A percentile compares a stretch with the other conserved stretches of the same genome.
Evolutionary conservation across 2,329 filamentous ascomycete genomes (phyloP).

Genomic region (Mycosphaerella sp.): DNA sequence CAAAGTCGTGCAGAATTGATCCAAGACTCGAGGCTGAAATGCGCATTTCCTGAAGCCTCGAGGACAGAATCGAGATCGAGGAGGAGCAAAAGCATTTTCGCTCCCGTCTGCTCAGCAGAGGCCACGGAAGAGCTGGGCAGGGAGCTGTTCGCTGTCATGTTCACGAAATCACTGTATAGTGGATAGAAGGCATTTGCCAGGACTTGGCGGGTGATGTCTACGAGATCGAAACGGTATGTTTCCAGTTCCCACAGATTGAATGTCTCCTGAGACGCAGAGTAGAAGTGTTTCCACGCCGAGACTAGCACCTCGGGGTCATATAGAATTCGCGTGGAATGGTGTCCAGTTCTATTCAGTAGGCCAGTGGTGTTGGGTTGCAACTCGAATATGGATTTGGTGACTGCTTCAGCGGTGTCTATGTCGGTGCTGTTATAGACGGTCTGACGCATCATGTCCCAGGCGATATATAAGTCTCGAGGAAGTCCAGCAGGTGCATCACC

Average conservation of each 20-base stretch:
- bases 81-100: conserved; percentile 35
- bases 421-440: conserved; percentile 48
- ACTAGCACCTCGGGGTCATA: conserved; percentile 40
- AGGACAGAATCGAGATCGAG: conserved; percentile 40
- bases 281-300: conserved; percentile 35
- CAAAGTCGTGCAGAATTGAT: conserved; percentile 37
- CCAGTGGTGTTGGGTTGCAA: conserved; percentile 41
- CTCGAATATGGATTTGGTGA: conserved; percentile 45
- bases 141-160: conserved; percentile 30
- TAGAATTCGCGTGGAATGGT: conserved; percentile 40
- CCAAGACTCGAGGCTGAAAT: conserved; percentile 43
- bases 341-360: conserved; percentile 38
- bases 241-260: conserved; percentile 38
- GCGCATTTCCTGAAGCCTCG: conserved; percentile 32
- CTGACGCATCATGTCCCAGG: conserved; percentile 44
- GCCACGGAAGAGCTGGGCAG: conserved; percentile 20
- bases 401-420: conserved; percentile 35
- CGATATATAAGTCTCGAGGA: conserved; percentile 35
- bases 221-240: conserved; percentile 44
- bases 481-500: neutral
- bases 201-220: conserved; percentile 48
- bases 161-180: conserved; percentile 37
- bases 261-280: conserved; percentile 22
- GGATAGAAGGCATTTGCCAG: conserved; percentile 44
- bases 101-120: conserved; percentile 24